Base-by-base conservation (phyloP, 2,329 filamentous ascomycete genomes). In the Aspergillus novoparasiticus region DNA sequence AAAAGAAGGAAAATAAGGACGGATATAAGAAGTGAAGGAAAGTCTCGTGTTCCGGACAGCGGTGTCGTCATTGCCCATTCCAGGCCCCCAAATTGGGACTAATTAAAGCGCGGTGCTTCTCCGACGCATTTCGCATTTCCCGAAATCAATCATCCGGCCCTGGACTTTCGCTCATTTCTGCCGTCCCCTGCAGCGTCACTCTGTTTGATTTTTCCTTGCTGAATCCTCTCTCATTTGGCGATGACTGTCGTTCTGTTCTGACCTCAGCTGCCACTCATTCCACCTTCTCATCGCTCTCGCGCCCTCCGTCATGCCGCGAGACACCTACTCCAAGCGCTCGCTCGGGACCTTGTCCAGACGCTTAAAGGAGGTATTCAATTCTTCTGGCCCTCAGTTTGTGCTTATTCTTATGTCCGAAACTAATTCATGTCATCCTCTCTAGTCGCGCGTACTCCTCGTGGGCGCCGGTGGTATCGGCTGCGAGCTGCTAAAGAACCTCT, bases 381-480 rank as follows among this genome's bases (percentile, higher is more conserved):
- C 57, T 60, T 60, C 55, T 50, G 45, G 59, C 64, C 45, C 51
- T 54, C 53, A 51, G 39, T 43, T 54, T 36, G 11, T 14, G 43
- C 54, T 12, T n/a, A 34, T 28, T 26, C 6, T 10, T 45, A 30
- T 51, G n/a, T 28, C 30, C 6, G 16, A 23, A 51, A 23, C 45
- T 50, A 55, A 46, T 39, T 32, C 28, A 16, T 21, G 14, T n/a
- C 53, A 19, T 51, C 59, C 54, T 10, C 62, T 67, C 64, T 80
- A 97, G 93, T 87, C 93, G 65, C 91, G 90, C 67, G 90, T 97
- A 59, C 85, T 99, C 63, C 93, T 99, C 84, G 94, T 99, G 62
- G 95, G 95, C 72, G 95, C 95, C 61, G 95, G 95, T 66, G 95
- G 95, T 66, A 99, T 99, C 75, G 95, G 95, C 71, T 99, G 95